Percentiles rank a stretch among this genome's conserved stretches.
Evolutionary conservation across 257 asterid species (phyloP).

Genomic region (Linderniella brevidens): DNA sequence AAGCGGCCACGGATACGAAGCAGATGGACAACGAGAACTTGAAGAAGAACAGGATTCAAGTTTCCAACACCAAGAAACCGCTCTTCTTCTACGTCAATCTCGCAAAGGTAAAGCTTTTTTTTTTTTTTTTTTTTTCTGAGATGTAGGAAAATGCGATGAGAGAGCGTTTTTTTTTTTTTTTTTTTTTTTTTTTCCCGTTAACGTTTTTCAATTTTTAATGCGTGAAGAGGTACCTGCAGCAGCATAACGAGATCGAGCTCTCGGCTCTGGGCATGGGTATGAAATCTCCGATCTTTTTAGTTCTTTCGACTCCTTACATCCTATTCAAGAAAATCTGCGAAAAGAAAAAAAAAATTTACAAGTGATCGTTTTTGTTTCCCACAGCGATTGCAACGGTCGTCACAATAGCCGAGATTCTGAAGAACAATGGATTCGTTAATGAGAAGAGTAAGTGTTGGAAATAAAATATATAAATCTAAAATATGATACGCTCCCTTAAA

Average conservation of each 20-base stretch:
- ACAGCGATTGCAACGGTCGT: constrained; percentile 90
- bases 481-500: too few species aligned
- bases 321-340: not conserved
- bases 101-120: constrained; percentile 14
- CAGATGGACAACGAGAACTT: constrained; percentile 7
- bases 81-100: constrained; percentile 34
- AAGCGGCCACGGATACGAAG: too few species aligned
- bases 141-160: not conserved
- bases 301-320: not conserved
- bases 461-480: too few species aligned
- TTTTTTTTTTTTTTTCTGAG: not conserved
- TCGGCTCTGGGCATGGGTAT: constrained; percentile 99
- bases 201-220: not conserved
- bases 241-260: constrained; percentile 86
- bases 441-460: constrained; percentile 66
- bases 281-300: not conserved
- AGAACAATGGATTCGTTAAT: constrained; percentile 70
- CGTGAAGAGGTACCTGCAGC: constrained; percentile 79
- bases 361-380: not conserved
- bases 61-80: constrained; percentile 27
- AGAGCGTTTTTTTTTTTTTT: not conserved
- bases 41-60: constrained; percentile 27
- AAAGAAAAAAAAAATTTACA: too few species aligned
- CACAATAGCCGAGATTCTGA: constrained; percentile 75
- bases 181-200: not conserved